phyloP scores from a whole-genome alignment of 495 filamentous ascomycete genomes.

The Venustampulla echinocandica region DNA sequence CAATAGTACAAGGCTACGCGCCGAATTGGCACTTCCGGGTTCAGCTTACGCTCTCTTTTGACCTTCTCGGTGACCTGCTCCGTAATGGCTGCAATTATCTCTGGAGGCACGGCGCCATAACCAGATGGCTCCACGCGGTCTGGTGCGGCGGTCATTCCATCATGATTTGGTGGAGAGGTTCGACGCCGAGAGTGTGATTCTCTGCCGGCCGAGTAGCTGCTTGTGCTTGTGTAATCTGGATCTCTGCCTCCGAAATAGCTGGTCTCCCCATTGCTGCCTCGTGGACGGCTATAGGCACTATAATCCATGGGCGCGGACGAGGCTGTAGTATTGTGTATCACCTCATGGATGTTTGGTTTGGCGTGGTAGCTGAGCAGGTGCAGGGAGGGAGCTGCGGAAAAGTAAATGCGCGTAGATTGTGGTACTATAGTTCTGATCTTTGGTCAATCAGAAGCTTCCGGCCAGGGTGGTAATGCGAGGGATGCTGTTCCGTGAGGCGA shows the following conservation, averaged over 20 bases:
- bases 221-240: constrained; percentile 9
- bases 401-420: neutral
- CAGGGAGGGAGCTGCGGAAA: neutral
- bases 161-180: constrained; percentile 5
- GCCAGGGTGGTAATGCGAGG: neutral
- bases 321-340: constrained; percentile 4
- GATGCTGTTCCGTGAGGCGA: neutral
- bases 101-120: constrained; percentile 17
- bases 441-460: neutral
- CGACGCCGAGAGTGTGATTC: constrained; percentile 10
- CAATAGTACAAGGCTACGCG: constrained; percentile 1
- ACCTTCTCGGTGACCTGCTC: constrained; percentile 12
- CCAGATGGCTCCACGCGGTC: constrained; percentile 4
- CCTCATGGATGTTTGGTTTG: constrained; percentile 1
- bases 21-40: neutral
- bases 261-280: constrained; percentile 13
- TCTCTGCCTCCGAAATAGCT: constrained; percentile 11
- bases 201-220: constrained; percentile 12
- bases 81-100: constrained; percentile 21
- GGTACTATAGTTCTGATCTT: neutral
- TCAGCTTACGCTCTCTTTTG: constrained; percentile 19
- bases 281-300: constrained; percentile 12
- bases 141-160: constrained; percentile 15
- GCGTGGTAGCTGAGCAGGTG: neutral
- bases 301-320: constrained; percentile 6